These are phyloP conservation scores for Paxillus rubicundulus DNA, from an alignment of 768 basidiomycete genomes.

Conservation along the genomic window DNA sequence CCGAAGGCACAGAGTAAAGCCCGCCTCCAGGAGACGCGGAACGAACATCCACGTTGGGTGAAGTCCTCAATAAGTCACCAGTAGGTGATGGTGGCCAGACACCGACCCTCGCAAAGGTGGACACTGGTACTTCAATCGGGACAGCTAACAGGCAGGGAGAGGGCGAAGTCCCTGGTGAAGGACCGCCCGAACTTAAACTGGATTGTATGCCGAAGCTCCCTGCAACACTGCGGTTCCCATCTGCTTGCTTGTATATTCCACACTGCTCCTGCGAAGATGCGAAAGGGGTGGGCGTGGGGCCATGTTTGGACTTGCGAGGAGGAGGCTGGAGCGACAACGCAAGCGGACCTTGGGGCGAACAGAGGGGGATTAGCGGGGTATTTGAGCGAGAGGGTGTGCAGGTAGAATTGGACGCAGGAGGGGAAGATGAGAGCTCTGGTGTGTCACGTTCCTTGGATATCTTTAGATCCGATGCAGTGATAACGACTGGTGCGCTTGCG, in stretches of 20 bases:
- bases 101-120: conserved; percentile 3
- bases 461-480: conserved; percentile 34
- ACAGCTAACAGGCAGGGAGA: conserved; percentile 3
- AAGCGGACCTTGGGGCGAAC: conserved; percentile 31
- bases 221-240: conserved; percentile 29
- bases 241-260: conserved; percentile 24
- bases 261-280: conserved; percentile 8
- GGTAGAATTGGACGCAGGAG: conserved; percentile 11
- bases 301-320: conserved; percentile 28
- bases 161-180: conserved; percentile 11
- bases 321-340: conserved; percentile 35
- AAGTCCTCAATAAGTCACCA: neutral
- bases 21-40: neutral
- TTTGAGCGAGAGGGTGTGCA: conserved; percentile 32
- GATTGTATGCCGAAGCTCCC: conserved; percentile 29
- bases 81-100: neutral
- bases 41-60: neutral
- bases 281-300: neutral
- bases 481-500: conserved; percentile 15
- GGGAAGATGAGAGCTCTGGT: conserved; percentile 13
- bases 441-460: conserved; percentile 38
- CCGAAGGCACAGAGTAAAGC: conserved; percentile 9
- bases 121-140: conserved; percentile 1
- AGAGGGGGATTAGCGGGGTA: conserved; percentile 17
- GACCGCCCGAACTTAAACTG: conserved; percentile 4